Evolutionary conservation across 2,329 filamentous ascomycete genomes (phyloP).

Genomic region (Claviceps pazoutovae): DNA sequence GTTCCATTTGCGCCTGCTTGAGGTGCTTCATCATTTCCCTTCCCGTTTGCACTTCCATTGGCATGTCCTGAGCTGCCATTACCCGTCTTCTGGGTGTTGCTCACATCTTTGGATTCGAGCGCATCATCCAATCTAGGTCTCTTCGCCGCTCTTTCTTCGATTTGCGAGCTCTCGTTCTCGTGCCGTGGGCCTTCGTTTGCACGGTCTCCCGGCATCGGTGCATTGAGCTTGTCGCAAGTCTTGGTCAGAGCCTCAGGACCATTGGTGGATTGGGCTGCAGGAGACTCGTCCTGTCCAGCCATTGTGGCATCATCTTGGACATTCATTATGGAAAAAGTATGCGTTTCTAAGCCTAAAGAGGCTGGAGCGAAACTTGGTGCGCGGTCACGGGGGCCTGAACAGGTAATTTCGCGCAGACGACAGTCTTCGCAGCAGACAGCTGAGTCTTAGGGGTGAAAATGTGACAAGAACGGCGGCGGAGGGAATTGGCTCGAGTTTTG

Average conservation of each 20-base stretch:
- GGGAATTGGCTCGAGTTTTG: not conserved
- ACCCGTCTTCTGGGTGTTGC: constrained; percentile 8
- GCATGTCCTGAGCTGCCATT: not conserved
- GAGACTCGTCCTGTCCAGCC: constrained; percentile 8
- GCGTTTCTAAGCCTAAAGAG: not conserved
- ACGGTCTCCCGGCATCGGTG: constrained; percentile 6
- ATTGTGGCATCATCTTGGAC: constrained; percentile 13
- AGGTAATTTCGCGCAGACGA: not conserved
- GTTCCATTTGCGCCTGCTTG: constrained; percentile 6
- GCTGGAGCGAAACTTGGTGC: not conserved
- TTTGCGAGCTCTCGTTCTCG: not conserved
- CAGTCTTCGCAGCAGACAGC: not conserved
- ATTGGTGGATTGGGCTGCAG: constrained; percentile 5
- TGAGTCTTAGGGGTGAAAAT: not conserved
- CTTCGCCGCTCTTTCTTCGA: constrained; percentile 37
- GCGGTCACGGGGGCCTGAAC: not conserved
- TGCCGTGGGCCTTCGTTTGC: not conserved
- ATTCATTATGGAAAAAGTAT: constrained; percentile 12
- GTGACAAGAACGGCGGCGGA: not conserved
- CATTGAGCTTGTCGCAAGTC: not conserved
- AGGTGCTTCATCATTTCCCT: constrained; percentile 3
- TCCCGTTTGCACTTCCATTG: constrained; percentile 5
- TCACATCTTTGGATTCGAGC: constrained; percentile 6
- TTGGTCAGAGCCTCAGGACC: not conserved
- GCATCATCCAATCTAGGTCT: constrained; percentile 38